Evolutionary conservation across 1,284 basidiomycete species (phyloP), one percentile per base, ranked within the genome.

Genomic region (Ceratobasidium sp.): DNA sequence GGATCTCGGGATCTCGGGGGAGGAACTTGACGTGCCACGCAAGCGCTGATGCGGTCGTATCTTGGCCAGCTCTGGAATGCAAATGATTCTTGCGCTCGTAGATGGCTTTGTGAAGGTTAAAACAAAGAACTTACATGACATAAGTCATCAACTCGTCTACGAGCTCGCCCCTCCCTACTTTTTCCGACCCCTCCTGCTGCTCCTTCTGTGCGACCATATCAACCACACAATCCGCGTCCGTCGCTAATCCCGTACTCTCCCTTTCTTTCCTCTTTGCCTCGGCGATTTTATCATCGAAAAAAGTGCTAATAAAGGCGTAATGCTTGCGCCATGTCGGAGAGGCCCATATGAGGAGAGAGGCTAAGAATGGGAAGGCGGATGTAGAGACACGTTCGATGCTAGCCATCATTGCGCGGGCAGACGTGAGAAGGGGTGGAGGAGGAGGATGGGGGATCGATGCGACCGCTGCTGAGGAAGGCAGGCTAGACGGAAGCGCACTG

Each of bases 61-160:
- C 69, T 14, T 72, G 69, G 29, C 69, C 69, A 22, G 69, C 69
- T 1, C 69, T 72, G 24, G 24, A n/a, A 17, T 41, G 6, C 29
- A 62, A 62, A 53, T n/a, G 11, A 27, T n/a, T n/a, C n/a, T n/a
- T n/a, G n/a, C n/a, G n/a, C n/a, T n/a, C n/a, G n/a, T n/a, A n/a
- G n/a, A n/a, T n/a, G 59, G 8, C 19, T 41, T n/a, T 48, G n/a
- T n/a, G 45, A 9, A n/a, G n/a, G 36, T 29, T 44, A 19, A 22
- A 36, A 36, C 14, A 11, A 22, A 41, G 50, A 45, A 27, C 69
- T 51, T 15, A 72, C 69, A 72, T 27, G 1, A 62, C 44, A 48
- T 33, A 60, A 9, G 69, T 72, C 56, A 72, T 33, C 47, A 72
- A 33, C 47, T 72, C 69, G n/a, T 72, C 69, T 15, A 45, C n/a